Conservation (phyloP, 1,284 basidiomycete species). For the Moesziomyces globuligerus region DNA sequence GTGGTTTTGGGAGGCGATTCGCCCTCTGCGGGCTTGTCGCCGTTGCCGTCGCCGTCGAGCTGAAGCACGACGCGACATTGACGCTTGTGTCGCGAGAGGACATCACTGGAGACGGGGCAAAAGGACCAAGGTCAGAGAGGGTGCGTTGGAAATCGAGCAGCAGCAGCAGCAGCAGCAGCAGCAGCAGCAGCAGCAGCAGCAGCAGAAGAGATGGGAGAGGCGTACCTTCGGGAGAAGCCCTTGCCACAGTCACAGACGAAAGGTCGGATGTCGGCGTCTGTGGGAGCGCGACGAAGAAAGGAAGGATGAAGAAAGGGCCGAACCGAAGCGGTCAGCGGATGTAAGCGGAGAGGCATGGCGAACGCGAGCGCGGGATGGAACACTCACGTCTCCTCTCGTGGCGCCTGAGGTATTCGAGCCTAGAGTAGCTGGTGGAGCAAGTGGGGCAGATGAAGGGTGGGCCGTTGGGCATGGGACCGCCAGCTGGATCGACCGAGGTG, state of each 20-base stretch:
- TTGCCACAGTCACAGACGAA: constrained; percentile 66
- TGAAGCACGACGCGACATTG: constrained; percentile 61
- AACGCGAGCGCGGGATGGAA: too few species aligned
- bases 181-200: background rate
- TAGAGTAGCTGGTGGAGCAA: constrained; percentile 64
- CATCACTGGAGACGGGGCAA: constrained; percentile 45
- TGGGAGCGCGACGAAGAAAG: background rate
- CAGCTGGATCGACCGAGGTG: constrained; percentile 18
- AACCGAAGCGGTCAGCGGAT: background rate
- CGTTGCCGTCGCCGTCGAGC: constrained; percentile 41
- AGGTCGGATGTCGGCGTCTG: constrained; percentile 64
- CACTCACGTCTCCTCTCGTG: constrained; percentile 64
- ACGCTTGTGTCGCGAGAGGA: constrained; percentile 63
- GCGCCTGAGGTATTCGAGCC: constrained; percentile 64
- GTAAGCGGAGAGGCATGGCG: background rate
- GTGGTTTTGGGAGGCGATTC: constrained; percentile 39
- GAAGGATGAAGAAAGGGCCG: background rate
- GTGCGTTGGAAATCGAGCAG: too few species aligned
- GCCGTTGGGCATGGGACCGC: constrained; percentile 44
- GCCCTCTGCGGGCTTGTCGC: constrained; percentile 32
- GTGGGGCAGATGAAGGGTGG: constrained; percentile 65
- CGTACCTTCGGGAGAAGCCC: constrained; percentile 63
- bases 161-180: too few species aligned
- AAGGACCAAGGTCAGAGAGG: constrained; percentile 3
- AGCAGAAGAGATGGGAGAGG: background rate